Conservation (phyloP, 2,329 filamentous ascomycete genomes). For the Trichoderma sp. region DNA sequence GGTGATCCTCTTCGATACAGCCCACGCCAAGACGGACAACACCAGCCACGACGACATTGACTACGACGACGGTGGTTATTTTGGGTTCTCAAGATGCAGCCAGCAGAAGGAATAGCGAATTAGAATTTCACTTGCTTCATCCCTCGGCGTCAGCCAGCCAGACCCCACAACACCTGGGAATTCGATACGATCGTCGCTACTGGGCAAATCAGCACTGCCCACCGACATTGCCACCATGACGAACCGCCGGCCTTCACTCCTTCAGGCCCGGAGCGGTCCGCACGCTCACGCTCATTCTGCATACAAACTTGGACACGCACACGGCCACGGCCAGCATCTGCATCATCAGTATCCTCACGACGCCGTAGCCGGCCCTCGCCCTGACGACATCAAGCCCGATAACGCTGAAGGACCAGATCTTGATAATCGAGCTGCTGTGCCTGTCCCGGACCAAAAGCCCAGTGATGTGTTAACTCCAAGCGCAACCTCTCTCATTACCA, state of each 20-base stretch:
- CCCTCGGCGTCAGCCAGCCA: slow-evolving; percentile 21
- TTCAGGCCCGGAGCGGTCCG: slow-evolving; percentile 33
- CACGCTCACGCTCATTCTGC: slow-evolving; percentile 28
- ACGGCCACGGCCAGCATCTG: slow-evolving; percentile 27
- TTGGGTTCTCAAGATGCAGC: slow-evolving; percentile 17
- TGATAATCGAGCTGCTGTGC: slow-evolving; percentile 20
- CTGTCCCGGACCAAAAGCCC: slow-evolving; percentile 21
- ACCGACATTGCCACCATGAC: slow-evolving; percentile 32
- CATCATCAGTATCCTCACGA: slow-evolving; percentile 25
- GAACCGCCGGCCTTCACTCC: slow-evolving; percentile 39
- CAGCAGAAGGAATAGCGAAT: slow-evolving; percentile 18
- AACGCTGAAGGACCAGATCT: neutral
- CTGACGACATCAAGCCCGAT: slow-evolving; percentile 20
- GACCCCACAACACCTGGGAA: slow-evolving; percentile 20
- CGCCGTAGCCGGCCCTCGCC: slow-evolving; percentile 25
- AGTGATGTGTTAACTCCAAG: slow-evolving; percentile 7
- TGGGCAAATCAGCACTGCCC: slow-evolving; percentile 25
- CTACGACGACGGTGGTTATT: neutral
- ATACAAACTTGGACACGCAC: slow-evolving; percentile 16
- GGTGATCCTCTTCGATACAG: neutral
- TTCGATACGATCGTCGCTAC: slow-evolving; percentile 25
- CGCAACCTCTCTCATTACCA: slow-evolving; percentile 36
- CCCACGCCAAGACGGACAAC: neutral
- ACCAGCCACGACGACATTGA: neutral
- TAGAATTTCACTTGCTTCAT: slow-evolving; percentile 19